phyloP scores from a whole-genome alignment of 2,329 filamentous ascomycete genomes.

The Aspergillus texensis region DNA sequence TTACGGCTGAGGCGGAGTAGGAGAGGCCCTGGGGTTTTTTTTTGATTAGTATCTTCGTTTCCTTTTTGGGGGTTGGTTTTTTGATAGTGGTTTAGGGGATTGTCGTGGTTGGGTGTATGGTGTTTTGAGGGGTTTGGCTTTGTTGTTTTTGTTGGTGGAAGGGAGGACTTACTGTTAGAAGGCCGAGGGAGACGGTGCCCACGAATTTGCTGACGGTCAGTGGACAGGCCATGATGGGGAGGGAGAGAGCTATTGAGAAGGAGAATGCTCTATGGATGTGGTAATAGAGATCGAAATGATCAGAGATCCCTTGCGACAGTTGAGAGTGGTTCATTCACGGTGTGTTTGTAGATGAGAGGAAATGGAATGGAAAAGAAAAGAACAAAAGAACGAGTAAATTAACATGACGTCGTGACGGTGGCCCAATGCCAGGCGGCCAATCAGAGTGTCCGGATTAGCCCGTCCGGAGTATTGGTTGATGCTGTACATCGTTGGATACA shows the following conservation, averaged over 20 bases:
- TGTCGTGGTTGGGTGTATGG: background rate
- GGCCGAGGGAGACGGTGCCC: conserved; percentile 83
- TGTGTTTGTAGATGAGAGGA: background rate
- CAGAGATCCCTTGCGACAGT: background rate
- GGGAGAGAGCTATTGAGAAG: background rate
- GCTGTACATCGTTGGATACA: background rate
- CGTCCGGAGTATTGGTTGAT: background rate
- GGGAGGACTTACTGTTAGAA: conserved; percentile 72
- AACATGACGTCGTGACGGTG: conserved; percentile 2
- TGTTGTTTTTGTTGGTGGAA: background rate
- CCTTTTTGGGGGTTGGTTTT: background rate
- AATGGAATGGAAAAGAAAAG: background rate
- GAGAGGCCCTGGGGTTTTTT: conserved; percentile 71
- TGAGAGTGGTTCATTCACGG: background rate
- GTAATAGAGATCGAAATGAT: background rate
- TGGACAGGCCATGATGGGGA: conserved; percentile 63
- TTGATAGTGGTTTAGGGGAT: background rate
- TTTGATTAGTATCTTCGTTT: background rate
- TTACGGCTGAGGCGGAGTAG: conserved; percentile 76
- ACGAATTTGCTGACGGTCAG: conserved; percentile 88
- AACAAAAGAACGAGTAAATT: background rate
- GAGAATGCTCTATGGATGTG: background rate
- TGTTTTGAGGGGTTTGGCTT: background rate
- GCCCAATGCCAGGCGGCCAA: background rate
- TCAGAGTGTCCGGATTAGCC: background rate